Conservation (phyloP, 306 rosid species). For the Malus orientalis region DNA sequence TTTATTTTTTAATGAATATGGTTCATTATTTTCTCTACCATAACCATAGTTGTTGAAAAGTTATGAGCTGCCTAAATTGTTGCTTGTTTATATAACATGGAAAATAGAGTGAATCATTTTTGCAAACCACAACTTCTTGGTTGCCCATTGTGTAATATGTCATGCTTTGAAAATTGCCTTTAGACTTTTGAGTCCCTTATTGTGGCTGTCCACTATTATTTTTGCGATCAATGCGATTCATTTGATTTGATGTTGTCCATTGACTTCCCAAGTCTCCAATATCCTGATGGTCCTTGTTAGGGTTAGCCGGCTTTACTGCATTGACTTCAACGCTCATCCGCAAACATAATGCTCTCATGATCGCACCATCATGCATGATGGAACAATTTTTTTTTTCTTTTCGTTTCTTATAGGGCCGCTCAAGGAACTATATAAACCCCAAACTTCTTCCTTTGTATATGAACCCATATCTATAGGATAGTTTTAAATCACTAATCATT, state of each 20-base stretch:
- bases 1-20: not conserved
- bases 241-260: not conserved
- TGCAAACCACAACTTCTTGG: not conserved
- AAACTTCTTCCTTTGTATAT: not conserved
- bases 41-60: not conserved
- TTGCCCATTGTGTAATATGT: not conserved
- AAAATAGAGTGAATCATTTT: not conserved
- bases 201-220: not conserved
- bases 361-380: not conserved
- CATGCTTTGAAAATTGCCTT: not conserved
- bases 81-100: not conserved
- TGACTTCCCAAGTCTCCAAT: not conserved
- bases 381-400: no score
- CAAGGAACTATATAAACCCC: not conserved
- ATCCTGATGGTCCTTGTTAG: not conserved
- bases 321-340: not conserved
- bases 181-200: not conserved
- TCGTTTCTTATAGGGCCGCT: not conserved
- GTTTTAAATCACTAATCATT: no score
- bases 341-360: not conserved
- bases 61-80: not conserved
- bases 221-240: not conserved
- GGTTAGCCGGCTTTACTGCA: not conserved
- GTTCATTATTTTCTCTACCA: not conserved
- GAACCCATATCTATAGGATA: not conserved